phyloP scores from a whole-genome alignment of 192 early-diverging fungal genomes.

The Geranomyces michiganensis region DNA sequence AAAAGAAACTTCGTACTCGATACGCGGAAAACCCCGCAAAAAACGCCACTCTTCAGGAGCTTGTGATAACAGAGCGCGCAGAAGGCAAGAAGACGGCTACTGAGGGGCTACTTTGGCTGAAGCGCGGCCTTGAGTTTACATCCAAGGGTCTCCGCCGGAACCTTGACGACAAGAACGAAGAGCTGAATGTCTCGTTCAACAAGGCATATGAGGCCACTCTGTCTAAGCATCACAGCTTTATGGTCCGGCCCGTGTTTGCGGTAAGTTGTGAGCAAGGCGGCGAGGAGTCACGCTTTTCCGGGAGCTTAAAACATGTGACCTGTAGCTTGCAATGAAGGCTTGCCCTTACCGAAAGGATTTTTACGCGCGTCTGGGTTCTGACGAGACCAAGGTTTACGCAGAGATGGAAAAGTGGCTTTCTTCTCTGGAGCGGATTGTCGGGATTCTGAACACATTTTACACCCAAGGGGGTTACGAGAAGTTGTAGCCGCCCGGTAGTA shows the following conservation, averaged over 20 bases:
- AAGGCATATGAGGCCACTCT: constrained; percentile 51
- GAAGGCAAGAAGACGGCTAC: constrained; percentile 85
- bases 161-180: constrained; percentile 48
- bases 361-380: constrained; percentile 78
- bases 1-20: constrained; percentile 80
- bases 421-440: constrained; percentile 75
- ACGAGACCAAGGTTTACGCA: constrained; percentile 54
- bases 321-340: constrained; percentile 81
- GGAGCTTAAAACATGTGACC: background rate
- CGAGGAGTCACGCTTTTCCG: background rate
- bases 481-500: background rate
- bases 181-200: constrained; percentile 47
- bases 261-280: constrained; percentile 34
- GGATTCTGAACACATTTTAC: constrained; percentile 50
- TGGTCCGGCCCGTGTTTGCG: constrained; percentile 57
- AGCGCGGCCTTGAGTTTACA: constrained; percentile 60
- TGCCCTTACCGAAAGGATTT: constrained; percentile 90
- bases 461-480: constrained; percentile 29
- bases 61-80: constrained; percentile 72
- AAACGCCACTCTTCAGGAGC: constrained; percentile 80
- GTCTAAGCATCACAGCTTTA: constrained; percentile 49
- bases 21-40: constrained; percentile 65
- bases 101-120: constrained; percentile 93
- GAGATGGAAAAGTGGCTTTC: constrained; percentile 71
- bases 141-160: constrained; percentile 48